Evolutionary conservation across 345 rosid species (phyloP), one percentile per base, ranked within the genome.

Genomic region (Pistacia vera): DNA sequence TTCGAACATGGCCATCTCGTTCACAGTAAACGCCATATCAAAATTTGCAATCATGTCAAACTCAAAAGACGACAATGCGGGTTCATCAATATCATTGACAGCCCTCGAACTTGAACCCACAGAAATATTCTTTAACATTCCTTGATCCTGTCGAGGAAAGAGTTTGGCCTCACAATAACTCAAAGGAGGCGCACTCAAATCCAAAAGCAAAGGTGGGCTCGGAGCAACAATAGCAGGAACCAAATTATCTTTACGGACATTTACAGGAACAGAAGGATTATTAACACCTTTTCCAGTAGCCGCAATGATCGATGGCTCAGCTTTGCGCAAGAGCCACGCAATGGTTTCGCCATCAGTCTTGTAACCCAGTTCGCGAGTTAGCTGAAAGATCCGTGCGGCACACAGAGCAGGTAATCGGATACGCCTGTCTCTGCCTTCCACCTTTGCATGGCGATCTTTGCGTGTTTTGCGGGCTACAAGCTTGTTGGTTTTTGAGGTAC

Each of bases 331-430:
- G 38, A 83, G 82, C 84, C 85, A 79, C 35, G 44, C 70, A 7
- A 86, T 78, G 64, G 86, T 81, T 74, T 83, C 79, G 6, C 86
- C 85, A 2, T 60, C 80, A 17, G 78, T 73, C 63, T 66, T 71
- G 63, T 71, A 64, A 9, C 83, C 84, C n/a, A 80, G 84, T 51
- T 80, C 79, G 0, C 16, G 62, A 71, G 84, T 76, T 28, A 82
- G 84, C 70, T 67, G 75, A 63, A 78, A 85, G 33, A 85, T 33
- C 20, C 80, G 63, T 0, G 80, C 82, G 0, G 82, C 86, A 35
- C 80, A 77, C 16, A 35, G 8, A 0, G 72, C 11, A 0, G 84
- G 77, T 33, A 57, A 60, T 13, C 78, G 63, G 60, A 82, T 67
- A n/a, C 84, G 88, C 17, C 68, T 72, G 70, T 76, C 86, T 2